phyloP scores from a whole-genome alignment of 1,284 basidiomycete genomes.

The Lignosus rhinocerotis region DNA sequence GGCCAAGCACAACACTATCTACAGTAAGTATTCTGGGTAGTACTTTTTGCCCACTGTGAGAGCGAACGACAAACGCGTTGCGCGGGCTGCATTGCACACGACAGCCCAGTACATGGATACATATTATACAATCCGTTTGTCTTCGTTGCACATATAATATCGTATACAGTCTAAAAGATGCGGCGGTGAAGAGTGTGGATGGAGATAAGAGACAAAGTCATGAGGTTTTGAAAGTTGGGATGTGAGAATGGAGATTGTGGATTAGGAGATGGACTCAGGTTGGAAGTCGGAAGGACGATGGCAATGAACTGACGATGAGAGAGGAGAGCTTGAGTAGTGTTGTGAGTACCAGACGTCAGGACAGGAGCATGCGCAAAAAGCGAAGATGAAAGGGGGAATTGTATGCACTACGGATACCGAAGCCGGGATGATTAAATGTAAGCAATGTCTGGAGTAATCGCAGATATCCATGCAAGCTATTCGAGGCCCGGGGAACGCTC shows the following conservation, averaged over 20 bases:
- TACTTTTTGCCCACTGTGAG: too few relatives aligned
- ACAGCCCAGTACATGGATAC: not conserved
- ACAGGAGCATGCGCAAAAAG: not conserved
- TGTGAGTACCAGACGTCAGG: conserved; percentile 10
- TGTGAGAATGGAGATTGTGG: not conserved
- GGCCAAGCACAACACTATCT: too few relatives aligned
- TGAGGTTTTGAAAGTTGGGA: not conserved
- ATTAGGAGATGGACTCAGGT: too few relatives aligned
- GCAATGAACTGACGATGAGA: not conserved
- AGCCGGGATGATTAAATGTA: not conserved
- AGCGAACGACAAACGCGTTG: too few relatives aligned
- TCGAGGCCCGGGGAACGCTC: not conserved
- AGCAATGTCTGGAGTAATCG: not conserved
- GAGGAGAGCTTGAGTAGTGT: conserved; percentile 1
- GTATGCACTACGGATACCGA: not conserved
- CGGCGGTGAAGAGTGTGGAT: not conserved
- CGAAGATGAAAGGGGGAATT: not conserved
- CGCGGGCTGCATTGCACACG: too few relatives aligned
- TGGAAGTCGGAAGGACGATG: not conserved
- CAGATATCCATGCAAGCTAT: not conserved
- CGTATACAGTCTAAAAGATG: conserved; percentile 8
- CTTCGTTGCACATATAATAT: conserved; percentile 9
- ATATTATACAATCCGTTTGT: conserved; percentile 15
- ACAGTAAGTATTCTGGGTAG: too few relatives aligned
- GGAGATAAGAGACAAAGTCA: not conserved